Conservation (phyloP, 2,329 filamentous ascomycete genomes). For the Tolypocladium endophyticum region DNA sequence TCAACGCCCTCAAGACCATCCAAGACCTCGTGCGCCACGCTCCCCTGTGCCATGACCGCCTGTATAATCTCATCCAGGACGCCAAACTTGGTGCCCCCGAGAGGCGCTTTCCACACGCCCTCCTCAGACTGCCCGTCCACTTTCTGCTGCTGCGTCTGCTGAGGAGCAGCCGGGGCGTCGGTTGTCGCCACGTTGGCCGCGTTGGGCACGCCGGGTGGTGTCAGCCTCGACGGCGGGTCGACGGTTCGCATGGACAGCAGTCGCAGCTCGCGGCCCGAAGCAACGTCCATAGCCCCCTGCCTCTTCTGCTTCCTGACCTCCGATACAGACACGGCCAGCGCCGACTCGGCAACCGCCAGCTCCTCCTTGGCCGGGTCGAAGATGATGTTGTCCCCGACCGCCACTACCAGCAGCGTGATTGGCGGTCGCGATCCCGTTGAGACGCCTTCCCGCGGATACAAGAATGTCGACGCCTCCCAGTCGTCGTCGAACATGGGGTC, state of each 20-base stretch:
- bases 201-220: constrained; percentile 59
- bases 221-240: constrained; percentile 63
- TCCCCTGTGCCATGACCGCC: constrained; percentile 64
- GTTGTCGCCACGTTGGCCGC: constrained; percentile 46
- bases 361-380: constrained; percentile 91
- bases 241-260: constrained; percentile 62
- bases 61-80: constrained; percentile 66
- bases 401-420: constrained; percentile 81
- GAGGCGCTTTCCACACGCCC: constrained; percentile 76
- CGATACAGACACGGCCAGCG: constrained; percentile 74
- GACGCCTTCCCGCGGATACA: constrained; percentile 52
- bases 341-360: constrained; percentile 82
- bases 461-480: constrained; percentile 71
- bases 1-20: constrained; percentile 70
- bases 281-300: constrained; percentile 28
- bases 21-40: constrained; percentile 79
- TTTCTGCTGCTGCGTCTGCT: constrained; percentile 20
- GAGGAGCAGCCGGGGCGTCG: constrained; percentile 18
- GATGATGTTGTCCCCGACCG: constrained; percentile 77
- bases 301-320: constrained; percentile 22
- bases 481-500: constrained; percentile 97
- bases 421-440: constrained; percentile 51
- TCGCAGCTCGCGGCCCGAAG: constrained; percentile 37
- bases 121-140: constrained; percentile 47
- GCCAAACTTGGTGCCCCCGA: constrained; percentile 70